These are phyloP conservation scores for Debaryomyces robertsiae DNA, from an alignment of 1,139 yeast species.

Conservation along the genomic window DNA sequence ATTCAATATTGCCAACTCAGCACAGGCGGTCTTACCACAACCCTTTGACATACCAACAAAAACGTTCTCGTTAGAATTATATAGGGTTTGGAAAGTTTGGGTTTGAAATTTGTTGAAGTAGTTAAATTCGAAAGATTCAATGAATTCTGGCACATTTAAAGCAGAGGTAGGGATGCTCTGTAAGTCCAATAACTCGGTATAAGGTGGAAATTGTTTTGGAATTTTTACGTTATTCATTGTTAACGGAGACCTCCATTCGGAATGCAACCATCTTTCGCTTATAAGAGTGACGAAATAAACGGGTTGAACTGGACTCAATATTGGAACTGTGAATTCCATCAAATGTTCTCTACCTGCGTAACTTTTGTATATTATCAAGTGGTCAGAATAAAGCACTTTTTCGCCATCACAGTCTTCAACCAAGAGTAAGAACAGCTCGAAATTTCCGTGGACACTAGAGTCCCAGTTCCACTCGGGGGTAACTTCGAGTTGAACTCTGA, in stretches of 20 bases:
- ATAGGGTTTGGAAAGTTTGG: conserved; percentile 64
- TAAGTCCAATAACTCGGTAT: conserved; percentile 54
- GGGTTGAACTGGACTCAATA: conserved; percentile 67
- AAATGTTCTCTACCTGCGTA: conserved; percentile 56
- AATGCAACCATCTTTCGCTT: conserved; percentile 86
- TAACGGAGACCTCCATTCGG: conserved; percentile 66
- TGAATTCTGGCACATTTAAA: conserved; percentile 50
- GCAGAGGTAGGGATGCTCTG: conserved; percentile 52
- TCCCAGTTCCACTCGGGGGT: conserved; percentile 83
- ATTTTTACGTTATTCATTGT: conserved; percentile 54
- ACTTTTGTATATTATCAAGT: conserved; percentile 51
- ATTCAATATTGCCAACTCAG: conserved; percentile 70
- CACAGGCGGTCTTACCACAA: conserved; percentile 71
- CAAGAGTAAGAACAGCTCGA: conserved; percentile 66
- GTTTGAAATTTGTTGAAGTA: conserved; percentile 74
- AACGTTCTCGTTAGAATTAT: conserved; percentile 57
- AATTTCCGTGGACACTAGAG: conserved; percentile 56
- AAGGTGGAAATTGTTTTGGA: conserved; percentile 73
- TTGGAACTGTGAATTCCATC: conserved; percentile 66
- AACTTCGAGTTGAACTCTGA: conserved; percentile 67
- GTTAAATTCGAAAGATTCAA: conserved; percentile 45
- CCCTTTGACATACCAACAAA: conserved; percentile 77
- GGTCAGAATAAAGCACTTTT: conserved; percentile 59
- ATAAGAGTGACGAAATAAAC: conserved; percentile 70
- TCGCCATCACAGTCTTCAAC: conserved; percentile 90